phyloP scores from a whole-genome alignment of 768 basidiomycete species.

The Kondoa malvinella region DNA sequence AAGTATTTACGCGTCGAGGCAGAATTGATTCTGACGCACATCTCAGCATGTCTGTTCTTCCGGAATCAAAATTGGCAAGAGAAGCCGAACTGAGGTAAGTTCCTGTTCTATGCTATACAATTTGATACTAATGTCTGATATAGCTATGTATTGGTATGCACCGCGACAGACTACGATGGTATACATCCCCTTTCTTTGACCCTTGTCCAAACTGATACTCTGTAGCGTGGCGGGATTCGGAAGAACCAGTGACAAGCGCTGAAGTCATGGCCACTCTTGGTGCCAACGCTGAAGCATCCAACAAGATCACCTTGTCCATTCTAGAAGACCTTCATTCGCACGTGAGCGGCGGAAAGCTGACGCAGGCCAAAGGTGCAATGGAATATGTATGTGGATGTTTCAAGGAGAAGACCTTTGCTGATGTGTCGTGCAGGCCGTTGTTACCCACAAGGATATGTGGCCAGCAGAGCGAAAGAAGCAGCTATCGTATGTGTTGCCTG shows the following conservation, averaged over 20 bases:
- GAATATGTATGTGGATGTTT: conserved; percentile 24
- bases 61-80: conserved; percentile 89
- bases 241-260: conserved; percentile 67
- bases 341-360: conserved; percentile 17
- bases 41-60: conserved; percentile 70
- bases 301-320: conserved; percentile 38
- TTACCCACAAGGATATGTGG: conserved; percentile 30
- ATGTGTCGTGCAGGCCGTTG: conserved; percentile 25
- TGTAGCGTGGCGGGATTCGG: conserved; percentile 75
- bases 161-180: conserved; percentile 24
- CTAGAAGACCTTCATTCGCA: conserved; percentile 22
- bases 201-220: conserved; percentile 56
- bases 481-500: conserved; percentile 33
- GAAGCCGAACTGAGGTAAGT: conserved; percentile 81
- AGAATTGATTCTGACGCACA: neutral
- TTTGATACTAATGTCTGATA: too few relatives aligned
- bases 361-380: conserved; percentile 33
- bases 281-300: conserved; percentile 69
- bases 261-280: conserved; percentile 79
- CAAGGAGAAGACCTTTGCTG: too few relatives aligned
- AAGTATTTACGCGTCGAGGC: neutral
- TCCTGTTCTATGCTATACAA: neutral
- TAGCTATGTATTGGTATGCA: conserved; percentile 76
- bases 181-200: neutral
- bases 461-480: conserved; percentile 30